A percentile compares a stretch with the other conserved stretches of the same genome.
Conservation (phyloP, 495 filamentous ascomycete species). For the Geopyxis carbonaria region DNA sequence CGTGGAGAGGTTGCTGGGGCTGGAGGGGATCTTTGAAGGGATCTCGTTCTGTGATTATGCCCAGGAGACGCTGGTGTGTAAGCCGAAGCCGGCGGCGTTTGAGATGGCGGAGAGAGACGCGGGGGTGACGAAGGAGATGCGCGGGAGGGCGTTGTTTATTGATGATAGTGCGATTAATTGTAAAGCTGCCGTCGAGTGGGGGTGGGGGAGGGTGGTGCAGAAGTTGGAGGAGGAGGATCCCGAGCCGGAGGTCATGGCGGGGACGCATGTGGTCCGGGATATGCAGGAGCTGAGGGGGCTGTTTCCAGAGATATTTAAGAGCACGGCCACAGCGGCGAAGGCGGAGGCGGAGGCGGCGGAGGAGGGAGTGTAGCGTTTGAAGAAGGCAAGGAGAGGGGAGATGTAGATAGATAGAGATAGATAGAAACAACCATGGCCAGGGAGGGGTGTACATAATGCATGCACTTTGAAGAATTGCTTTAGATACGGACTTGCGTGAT, state of each 20-base stretch:
- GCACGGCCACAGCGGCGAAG: too few relatives aligned
- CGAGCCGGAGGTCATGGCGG: slow-evolving; percentile 33
- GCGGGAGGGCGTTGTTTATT: too few relatives aligned
- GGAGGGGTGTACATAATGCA: too few relatives aligned
- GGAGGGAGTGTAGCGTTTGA: too few relatives aligned
- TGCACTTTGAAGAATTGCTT: too few relatives aligned
- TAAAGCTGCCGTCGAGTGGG: slow-evolving; percentile 17
- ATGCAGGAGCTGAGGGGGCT: slow-evolving; percentile 17
- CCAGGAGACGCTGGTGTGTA: slow-evolving; percentile 50
- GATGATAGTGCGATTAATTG: slow-evolving; percentile 23
- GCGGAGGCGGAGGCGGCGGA: too few relatives aligned
- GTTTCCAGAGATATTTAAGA: slow-evolving; percentile 22
- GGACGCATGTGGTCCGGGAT: slow-evolving; percentile 34
- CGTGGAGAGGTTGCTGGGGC: slow-evolving; percentile 60
- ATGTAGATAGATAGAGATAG: too few relatives aligned
- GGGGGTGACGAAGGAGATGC: slow-evolving; percentile 24
- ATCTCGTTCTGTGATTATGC: slow-evolving; percentile 83
- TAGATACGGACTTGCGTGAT: too few relatives aligned
- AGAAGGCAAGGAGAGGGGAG: too few relatives aligned
- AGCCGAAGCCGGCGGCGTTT: slow-evolving; percentile 71
- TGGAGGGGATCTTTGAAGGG: slow-evolving; percentile 77
- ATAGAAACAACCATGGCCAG: too few relatives aligned
- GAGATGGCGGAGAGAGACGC: slow-evolving; percentile 42
- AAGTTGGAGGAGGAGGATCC: slow-evolving; percentile 42
- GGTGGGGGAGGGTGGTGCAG: slow-evolving; percentile 38